These are phyloP conservation scores for Kickxella alabastrina DNA, from an alignment of 192 early-diverging fungal species.

Conservation along the genomic window DNA sequence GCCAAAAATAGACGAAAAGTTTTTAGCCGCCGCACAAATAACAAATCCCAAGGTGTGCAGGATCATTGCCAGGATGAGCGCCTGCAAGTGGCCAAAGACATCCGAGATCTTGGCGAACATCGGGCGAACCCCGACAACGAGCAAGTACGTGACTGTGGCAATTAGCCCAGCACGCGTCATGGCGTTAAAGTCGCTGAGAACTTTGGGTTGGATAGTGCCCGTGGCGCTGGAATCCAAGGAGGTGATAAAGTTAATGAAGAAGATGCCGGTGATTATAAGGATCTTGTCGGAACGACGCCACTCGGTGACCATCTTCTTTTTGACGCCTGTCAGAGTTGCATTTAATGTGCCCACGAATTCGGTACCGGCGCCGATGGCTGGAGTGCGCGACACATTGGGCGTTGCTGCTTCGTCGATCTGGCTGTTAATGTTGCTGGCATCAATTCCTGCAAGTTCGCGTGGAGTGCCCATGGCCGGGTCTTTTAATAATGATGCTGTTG, in stretches of 20 bases:
- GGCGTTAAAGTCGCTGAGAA: constrained; percentile 42
- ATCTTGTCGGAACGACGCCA: constrained; percentile 33
- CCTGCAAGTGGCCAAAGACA: constrained; percentile 34
- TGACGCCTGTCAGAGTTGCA: constrained; percentile 37
- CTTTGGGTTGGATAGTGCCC: constrained; percentile 22
- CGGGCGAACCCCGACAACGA: constrained; percentile 31
- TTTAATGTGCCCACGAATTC: constrained; percentile 12
- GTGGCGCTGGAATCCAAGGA: constrained; percentile 38
- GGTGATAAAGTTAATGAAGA: constrained; percentile 44
- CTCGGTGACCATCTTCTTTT: constrained; percentile 45
- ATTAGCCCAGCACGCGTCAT: constrained; percentile 26
- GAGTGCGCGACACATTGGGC: neutral
- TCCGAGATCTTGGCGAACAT: constrained; percentile 39
- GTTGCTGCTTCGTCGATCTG: too few relatives aligned
- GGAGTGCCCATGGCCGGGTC: too few relatives aligned
- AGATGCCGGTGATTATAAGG: constrained; percentile 30
- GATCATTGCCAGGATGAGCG: constrained; percentile 11
- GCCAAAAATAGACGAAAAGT: constrained; percentile 33
- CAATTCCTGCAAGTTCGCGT: too few relatives aligned
- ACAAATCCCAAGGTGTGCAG: constrained; percentile 33
- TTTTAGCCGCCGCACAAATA: constrained; percentile 25
- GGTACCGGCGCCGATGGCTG: neutral
- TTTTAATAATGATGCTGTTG: too few relatives aligned
- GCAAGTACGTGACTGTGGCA: constrained; percentile 30
- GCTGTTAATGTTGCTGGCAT: too few relatives aligned